Evolutionary conservation across 139 green algal species (phyloP), one percentile per base, ranked within the genome.

Genomic region (Tetraselmis chui): DNA sequence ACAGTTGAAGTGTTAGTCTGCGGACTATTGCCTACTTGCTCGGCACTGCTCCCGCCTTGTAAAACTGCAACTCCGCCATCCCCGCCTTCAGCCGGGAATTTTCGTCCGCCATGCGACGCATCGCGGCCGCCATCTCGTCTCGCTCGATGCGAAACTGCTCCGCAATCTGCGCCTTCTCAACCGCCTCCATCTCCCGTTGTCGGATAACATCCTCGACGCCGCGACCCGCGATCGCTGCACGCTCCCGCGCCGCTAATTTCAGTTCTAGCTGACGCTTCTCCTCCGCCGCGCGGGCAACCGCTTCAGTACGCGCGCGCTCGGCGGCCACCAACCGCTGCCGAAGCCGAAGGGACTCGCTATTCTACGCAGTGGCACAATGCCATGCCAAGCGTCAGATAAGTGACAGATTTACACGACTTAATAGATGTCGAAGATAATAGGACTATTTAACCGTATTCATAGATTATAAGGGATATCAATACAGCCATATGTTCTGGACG

Each of bases 261-360:
- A 82, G 26, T 28, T 85, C 76, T 30, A 85, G 25, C 0, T 59
- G 67, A 28, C 76, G 29, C 2, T 82, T 81, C 77, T 79, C 82
- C 5, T 79, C 77, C 59, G 82, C 45, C 29, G 59, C 77, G 18
- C 79, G 28, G 29, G 82, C 82, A 29, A 85, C n/a, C 1, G 25
- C 59, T 28, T 85, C 76, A 23, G 76, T 78, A 5, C 77, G 67
- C 5, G 79, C 32, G 28, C 82, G 79, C 59, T 85, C 82, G 2
- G 28, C 74, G 27, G 76, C 77, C 77, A 85, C 82, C 58, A 85
- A 58, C 23, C 82, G 78, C 29, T 82, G 45, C 11, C 45, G 74
- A 77, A 77, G n/a, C 18, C 25, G 74, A 28, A 77, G 26, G 11
- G 74, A 22, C 74, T 31, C 26, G 18, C 45, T 27, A 1, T 29